Conservation (phyloP, 78 protist genomes). For the Chrysochromulina parva region DNA sequence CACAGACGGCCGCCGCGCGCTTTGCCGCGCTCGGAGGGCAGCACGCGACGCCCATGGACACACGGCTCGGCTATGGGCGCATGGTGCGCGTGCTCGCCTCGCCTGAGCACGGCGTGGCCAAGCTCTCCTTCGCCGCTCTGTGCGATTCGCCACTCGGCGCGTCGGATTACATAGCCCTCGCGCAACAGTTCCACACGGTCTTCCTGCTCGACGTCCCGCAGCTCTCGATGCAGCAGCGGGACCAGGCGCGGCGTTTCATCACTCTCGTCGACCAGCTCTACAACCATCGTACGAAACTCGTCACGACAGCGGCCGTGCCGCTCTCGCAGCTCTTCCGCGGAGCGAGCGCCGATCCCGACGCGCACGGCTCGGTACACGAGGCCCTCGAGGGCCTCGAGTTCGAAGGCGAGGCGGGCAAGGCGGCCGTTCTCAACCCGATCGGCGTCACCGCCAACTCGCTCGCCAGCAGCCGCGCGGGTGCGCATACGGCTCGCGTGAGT, state of each 20-base stretch:
- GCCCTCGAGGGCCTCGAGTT: conserved; percentile 12
- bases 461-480: not conserved
- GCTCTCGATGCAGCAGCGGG: conserved; percentile 53
- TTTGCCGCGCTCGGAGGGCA: too few relatives aligned
- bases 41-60: too few relatives aligned
- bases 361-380: not conserved
- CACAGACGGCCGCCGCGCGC: too few relatives aligned
- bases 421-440: not conserved
- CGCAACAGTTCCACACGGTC: conserved; percentile 70
- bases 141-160: conserved; percentile 74
- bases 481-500: not conserved
- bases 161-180: conserved; percentile 78
- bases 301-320: not conserved
- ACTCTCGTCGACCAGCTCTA: conserved; percentile 80
- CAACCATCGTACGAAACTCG: conserved; percentile 55
- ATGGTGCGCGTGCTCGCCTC: too few relatives aligned
- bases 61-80: too few relatives aligned
- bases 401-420: conserved; percentile 15
- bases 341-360: conserved; percentile 36
- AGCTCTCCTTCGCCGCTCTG: conserved; percentile 63
- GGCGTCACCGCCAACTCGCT: not conserved
- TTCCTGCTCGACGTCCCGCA: conserved; percentile 66
- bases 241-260: conserved; percentile 84
- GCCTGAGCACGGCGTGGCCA: conserved; percentile 43
- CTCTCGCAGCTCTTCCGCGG: conserved; percentile 1